A percentile compares a stretch with the other conserved stretches of the same genome.
phyloP scores from a whole-genome alignment of 352 stramenopile genomes.

The Phytophthora quininea region DNA sequence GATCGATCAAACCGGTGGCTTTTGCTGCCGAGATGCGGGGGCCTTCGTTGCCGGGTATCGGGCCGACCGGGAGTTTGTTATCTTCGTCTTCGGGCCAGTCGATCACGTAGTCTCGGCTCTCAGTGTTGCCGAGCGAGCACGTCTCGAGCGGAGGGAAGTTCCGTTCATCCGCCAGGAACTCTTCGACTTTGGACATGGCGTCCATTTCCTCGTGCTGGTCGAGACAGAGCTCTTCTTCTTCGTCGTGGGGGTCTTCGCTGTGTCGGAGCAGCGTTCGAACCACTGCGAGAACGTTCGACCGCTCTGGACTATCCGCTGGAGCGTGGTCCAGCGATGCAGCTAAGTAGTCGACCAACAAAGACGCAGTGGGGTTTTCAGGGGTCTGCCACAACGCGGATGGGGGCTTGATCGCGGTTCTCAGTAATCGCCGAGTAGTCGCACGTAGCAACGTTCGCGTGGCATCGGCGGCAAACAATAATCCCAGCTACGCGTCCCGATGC shows the following conservation, averaged over 20 bases:
- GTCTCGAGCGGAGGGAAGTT: slow-evolving; percentile 19
- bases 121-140: slow-evolving; percentile 40
- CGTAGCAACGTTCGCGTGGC: slow-evolving; percentile 21
- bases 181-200: slow-evolving; percentile 8
- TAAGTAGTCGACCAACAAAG: slow-evolving; percentile 24
- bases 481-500: slow-evolving; percentile 19
- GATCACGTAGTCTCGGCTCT: slow-evolving; percentile 41
- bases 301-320: slow-evolving; percentile 14
- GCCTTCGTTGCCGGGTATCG: slow-evolving; percentile 32
- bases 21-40: slow-evolving; percentile 21
- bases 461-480: slow-evolving; percentile 30
- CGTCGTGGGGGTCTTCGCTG: slow-evolving; percentile 2
- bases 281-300: slow-evolving; percentile 34
- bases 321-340: slow-evolving; percentile 12
- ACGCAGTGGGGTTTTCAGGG: slow-evolving; percentile 8
- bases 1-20: slow-evolving; percentile 14
- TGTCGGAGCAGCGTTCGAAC: slow-evolving; percentile 15
- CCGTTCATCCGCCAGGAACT: slow-evolving; percentile 19
- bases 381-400: slow-evolving; percentile 18
- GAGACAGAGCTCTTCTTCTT: neutral
- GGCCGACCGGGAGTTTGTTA: slow-evolving; percentile 7
- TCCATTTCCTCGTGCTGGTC: slow-evolving; percentile 1
- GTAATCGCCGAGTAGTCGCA: slow-evolving; percentile 41
- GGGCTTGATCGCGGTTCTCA: slow-evolving; percentile 21
- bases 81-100: slow-evolving; percentile 22